Conservation (phyloP, 2,329 filamentous ascomycete genomes). For the Aspergillus sp. region DNA sequence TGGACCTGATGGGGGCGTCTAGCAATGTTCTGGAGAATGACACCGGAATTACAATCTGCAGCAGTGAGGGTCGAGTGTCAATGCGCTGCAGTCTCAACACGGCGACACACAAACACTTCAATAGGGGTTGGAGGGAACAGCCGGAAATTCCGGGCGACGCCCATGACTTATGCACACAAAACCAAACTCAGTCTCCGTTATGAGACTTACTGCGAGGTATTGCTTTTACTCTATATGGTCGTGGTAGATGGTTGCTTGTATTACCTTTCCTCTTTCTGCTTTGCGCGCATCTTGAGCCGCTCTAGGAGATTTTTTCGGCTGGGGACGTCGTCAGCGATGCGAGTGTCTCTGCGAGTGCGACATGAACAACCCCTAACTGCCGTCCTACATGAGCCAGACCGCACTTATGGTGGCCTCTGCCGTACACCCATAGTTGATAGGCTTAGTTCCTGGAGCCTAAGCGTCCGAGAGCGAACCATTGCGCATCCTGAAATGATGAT, state of each 20-base stretch:
- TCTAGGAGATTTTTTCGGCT: background rate
- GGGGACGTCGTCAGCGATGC: background rate
- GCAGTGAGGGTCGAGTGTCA: background rate
- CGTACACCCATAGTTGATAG: background rate
- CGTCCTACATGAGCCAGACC: background rate
- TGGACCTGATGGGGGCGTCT: background rate
- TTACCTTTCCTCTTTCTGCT: background rate
- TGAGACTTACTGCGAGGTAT: background rate
- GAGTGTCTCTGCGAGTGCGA: background rate
- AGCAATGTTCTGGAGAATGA: background rate
- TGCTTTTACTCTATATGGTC: no score
- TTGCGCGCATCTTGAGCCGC: background rate
- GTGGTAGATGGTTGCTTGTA: background rate
- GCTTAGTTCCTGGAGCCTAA: background rate
- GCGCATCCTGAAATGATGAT: conserved; percentile 9
- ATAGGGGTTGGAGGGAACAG: background rate
- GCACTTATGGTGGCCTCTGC: background rate
- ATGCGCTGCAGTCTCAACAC: background rate
- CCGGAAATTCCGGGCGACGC: background rate
- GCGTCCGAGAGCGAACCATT: conserved; percentile 4
- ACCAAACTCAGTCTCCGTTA: background rate
- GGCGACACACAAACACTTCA: background rate
- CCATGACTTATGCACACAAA: background rate
- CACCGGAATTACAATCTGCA: conserved; percentile 2
- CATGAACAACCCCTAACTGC: background rate